Evolutionary conservation across 352 stramenopile genomes (phyloP).

Genomic region (Phytophthora citricola): DNA sequence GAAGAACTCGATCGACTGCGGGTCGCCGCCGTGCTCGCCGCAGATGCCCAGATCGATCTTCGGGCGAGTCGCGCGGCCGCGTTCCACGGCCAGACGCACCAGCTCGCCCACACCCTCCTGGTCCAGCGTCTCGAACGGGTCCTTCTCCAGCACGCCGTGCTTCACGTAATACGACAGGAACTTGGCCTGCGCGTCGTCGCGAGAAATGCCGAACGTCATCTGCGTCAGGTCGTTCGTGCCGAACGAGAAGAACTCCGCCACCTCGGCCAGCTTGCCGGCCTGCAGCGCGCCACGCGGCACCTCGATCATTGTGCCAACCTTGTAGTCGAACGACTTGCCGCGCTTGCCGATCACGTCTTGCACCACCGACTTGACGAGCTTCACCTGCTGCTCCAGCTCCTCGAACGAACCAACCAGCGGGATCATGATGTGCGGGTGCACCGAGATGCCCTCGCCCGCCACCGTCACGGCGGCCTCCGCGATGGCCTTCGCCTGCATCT

Average conservation of each 20-base stretch:
- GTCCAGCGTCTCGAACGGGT: conserved; percentile 38
- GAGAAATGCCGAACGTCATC: conserved; percentile 36
- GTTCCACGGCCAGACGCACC: conserved; percentile 26
- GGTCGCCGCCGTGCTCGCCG: conserved; percentile 25
- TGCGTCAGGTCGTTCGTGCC: conserved; percentile 36
- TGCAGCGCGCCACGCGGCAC: conserved; percentile 31
- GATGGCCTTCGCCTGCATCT: conserved; percentile 40
- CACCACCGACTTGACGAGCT: conserved; percentile 32
- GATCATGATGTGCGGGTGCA: conserved; percentile 34
- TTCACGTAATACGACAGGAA: conserved; percentile 38
- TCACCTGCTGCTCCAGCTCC: conserved; percentile 36
- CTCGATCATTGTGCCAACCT: conserved; percentile 38
- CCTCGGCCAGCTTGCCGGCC: conserved; percentile 32
- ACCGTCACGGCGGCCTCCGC: conserved; percentile 28
- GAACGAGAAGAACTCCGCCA: conserved; percentile 37
- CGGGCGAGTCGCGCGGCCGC: conserved; percentile 23
- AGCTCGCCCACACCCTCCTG: conserved; percentile 35
- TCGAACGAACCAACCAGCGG: conserved; percentile 31
- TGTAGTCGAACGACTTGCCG: conserved; percentile 35
- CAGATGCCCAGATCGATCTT: conserved; percentile 24
- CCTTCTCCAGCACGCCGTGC: conserved; percentile 34
- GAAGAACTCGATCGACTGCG: conserved; percentile 38
- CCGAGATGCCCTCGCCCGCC: conserved; percentile 25
- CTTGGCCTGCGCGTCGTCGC: conserved; percentile 33
- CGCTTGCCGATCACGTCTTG: conserved; percentile 30